Evolutionary conservation across 2,329 filamentous ascomycete species (phyloP), one percentile per base, ranked within the genome.

Genomic region (Pezicula radicicola): DNA sequence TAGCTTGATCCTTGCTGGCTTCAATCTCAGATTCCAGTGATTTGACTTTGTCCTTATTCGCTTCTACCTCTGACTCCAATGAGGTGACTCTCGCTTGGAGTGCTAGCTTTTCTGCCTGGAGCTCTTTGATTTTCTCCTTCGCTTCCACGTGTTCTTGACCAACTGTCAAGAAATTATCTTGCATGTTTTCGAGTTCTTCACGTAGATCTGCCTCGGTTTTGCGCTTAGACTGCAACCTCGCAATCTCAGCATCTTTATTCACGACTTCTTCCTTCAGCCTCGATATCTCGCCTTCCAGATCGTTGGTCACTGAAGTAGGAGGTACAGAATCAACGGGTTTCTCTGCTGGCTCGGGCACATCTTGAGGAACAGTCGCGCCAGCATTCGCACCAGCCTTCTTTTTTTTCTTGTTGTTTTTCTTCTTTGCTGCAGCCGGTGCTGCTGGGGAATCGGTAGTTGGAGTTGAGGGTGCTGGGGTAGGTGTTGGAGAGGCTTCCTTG

Each of bases 341-440:
- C 39, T 60, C 60, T 7, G 51, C 18, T n/a, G 43, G 15, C 3
- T 25, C 53, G n/a, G 54, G 44, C 7, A 65, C 57, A 10, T 68
- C 62, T 16, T 63, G 61, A 12, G 64, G 60, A 25, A 61, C 52
- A 21, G 61, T 54, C 4, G 64, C 57, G 2, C 63, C 60, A 7
- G 64, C 55, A 6, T 45, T 57, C 42, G 53, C 60, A 15, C 56
- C 60, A 16, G 81, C 83, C 75, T 92, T 93, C 71, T 86, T 88
- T 79, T 95, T 96, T 75, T 93, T 96, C 67, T 89, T 89, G 58
- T 91, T 95, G 69, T 89, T 92, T 70, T 90, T 95, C 72, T 91
- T 93, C 25, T 44, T 21, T 56, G 73, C 70, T 8, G 73, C 67
- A n/a, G 64, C 70, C 10, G 72, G 16, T 43, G 54, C 18, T 30